Evolutionary conservation across 371 early-diverging fungal species (phyloP).

Genomic region (Mucor circinelloides): DNA sequence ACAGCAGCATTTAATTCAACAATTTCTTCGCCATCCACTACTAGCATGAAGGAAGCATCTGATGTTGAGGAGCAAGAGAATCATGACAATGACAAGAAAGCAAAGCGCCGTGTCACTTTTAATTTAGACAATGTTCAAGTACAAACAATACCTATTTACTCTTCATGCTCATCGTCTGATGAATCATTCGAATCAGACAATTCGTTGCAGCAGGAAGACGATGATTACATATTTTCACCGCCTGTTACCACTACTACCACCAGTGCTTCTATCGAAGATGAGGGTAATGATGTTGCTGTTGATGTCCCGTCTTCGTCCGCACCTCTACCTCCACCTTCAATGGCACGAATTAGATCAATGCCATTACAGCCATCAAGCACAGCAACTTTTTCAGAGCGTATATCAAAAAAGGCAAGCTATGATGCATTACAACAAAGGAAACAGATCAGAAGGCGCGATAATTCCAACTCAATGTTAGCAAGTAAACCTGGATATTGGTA

Average conservation of each 20-base stretch:
- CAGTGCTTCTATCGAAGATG: neutral
- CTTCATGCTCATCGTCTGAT: conserved; percentile 5
- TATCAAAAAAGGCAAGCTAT: conserved; percentile 20
- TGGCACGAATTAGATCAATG: neutral
- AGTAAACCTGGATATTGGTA: conserved; percentile 24
- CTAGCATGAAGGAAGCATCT: neutral
- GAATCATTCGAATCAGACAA: neutral
- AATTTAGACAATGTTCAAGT: conserved; percentile 18
- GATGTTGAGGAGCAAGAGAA: neutral
- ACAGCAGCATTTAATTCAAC: neutral
- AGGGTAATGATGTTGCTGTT: neutral
- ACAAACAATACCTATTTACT: conserved; percentile 15
- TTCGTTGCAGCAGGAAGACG: neutral
- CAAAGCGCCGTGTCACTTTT: conserved; percentile 27
- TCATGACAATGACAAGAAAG: neutral
- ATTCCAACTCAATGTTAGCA: neutral
- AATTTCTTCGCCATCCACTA: neutral
- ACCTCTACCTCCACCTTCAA: neutral
- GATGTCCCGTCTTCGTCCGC: neutral
- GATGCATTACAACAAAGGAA: conserved; percentile 12
- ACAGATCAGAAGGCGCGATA: conserved; percentile 8
- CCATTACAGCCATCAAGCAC: neutral
- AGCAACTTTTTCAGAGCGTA: conserved; percentile 6
- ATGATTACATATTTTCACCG: neutral
- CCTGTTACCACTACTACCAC: neutral